Percentiles rank a stretch among this genome's conserved stretches.
phyloP scores from a whole-genome alignment of 225 moss, liverwort and hornwort species.

The Bryoerythrophyllum caledonicum region DNA sequence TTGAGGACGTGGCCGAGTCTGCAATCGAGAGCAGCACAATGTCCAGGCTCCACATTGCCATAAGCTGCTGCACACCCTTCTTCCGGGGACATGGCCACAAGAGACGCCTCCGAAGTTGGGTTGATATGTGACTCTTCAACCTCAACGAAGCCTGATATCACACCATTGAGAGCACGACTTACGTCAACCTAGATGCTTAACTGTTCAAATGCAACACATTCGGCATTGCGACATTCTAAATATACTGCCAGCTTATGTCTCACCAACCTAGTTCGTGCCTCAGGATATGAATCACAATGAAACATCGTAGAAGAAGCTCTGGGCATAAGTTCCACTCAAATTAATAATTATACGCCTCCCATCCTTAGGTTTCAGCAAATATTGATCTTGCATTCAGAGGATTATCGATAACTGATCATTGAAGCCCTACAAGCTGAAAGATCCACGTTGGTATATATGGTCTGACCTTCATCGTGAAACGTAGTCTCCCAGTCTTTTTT shows the following conservation, averaged over 20 bases:
- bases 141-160: conserved; percentile 36
- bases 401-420: not conserved
- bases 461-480: conserved; percentile 57
- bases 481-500: conserved; percentile 65
- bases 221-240: not conserved
- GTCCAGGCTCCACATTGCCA: conserved; percentile 29
- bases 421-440: not conserved
- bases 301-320: not conserved
- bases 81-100: conserved; percentile 9
- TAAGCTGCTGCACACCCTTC: not conserved
- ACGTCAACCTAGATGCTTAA: not conserved
- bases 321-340: not conserved
- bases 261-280: not conserved
- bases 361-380: not conserved
- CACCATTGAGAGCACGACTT: not conserved
- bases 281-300: not conserved
- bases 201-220: not conserved
- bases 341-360: not conserved
- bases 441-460: not conserved
- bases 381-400: not conserved
- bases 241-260: not conserved
- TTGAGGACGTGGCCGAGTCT: not conserved
- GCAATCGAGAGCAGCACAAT: not conserved
- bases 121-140: conserved; percentile 33
- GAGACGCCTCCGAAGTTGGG: conserved; percentile 18